A percentile compares a stretch with the other conserved stretches of the same genome.
phyloP scores from a whole-genome alignment of 495 filamentous ascomycete genomes.

The Neurospora sp. region DNA sequence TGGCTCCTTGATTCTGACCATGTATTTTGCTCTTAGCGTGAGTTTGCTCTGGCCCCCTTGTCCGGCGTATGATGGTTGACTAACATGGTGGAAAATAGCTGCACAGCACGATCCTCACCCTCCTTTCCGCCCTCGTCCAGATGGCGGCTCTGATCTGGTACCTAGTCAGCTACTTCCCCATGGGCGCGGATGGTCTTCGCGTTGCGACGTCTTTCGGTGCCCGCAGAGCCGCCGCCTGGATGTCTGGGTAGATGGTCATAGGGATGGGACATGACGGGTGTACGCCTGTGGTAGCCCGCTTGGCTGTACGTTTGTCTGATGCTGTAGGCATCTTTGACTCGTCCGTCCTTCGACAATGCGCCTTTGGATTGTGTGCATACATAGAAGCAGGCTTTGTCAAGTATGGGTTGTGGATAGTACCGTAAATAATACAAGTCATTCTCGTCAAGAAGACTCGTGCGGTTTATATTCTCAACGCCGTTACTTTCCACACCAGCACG shows the following conservation, averaged over 20 bases:
- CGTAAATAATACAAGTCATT: background rate
- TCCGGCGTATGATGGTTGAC: background rate
- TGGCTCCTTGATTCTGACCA: conserved; percentile 78
- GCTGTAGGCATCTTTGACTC: background rate
- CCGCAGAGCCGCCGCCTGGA: conserved; percentile 76
- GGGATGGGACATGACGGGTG: background rate
- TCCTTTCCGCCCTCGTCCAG: conserved; percentile 74
- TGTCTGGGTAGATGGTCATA: conserved; percentile 50
- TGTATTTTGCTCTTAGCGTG: conserved; percentile 88
- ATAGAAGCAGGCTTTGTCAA: background rate
- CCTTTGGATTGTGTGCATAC: background rate
- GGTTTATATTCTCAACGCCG: background rate
- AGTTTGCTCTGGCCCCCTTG: conserved; percentile 31
- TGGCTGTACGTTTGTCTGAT: background rate
- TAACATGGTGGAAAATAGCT: conserved; percentile 43
- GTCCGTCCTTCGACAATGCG: background rate
- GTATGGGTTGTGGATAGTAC: background rate
- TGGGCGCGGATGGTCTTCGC: conserved; percentile 82
- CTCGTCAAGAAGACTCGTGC: background rate
- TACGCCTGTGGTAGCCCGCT: background rate
- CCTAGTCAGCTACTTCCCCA: conserved; percentile 93
- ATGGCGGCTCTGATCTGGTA: conserved; percentile 83
- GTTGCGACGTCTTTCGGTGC: conserved; percentile 80
- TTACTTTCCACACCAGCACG: too few species aligned
- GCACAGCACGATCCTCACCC: conserved; percentile 67